Evolutionary conservation across 306 rosid species (phyloP).

Genomic region (Fragaria nilgerrensis): DNA sequence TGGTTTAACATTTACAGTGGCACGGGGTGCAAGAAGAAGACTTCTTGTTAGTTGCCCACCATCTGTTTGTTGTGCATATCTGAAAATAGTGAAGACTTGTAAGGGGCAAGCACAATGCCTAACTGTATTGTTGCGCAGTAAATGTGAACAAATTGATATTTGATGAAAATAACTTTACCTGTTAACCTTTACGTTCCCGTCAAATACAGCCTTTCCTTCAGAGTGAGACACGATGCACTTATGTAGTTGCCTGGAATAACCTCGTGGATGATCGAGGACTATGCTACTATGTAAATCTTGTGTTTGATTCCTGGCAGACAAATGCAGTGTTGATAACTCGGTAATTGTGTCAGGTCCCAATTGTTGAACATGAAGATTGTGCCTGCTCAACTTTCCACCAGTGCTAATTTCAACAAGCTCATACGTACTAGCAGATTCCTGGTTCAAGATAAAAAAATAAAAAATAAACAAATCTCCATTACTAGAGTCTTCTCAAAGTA

Average conservation of each 20-base stretch:
- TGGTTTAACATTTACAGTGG: conserved; percentile 83
- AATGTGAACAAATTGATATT: neutral
- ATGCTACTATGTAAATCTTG: conserved; percentile 90
- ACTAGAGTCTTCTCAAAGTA: too few species aligned
- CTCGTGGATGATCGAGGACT: conserved; percentile 87
- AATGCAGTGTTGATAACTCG: conserved; percentile 73
- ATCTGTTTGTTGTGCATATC: conserved; percentile 93
- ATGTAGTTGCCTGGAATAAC: conserved; percentile 87
- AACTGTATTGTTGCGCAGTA: neutral
- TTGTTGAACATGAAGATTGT: conserved; percentile 84
- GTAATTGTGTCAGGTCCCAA: conserved; percentile 81
- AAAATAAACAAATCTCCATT: too few species aligned
- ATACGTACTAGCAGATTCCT: conserved; percentile 75
- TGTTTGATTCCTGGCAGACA: conserved; percentile 71
- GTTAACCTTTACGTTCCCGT: conserved; percentile 87
- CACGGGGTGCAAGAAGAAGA: conserved; percentile 94
- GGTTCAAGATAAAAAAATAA: neutral
- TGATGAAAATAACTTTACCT: conserved; percentile 47
- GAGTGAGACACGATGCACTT: conserved; percentile 92
- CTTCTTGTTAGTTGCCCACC: conserved; percentile 94
- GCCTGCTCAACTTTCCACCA: conserved; percentile 86
- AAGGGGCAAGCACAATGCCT: neutral
- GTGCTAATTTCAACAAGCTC: conserved; percentile 79
- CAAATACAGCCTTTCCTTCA: conserved; percentile 84
- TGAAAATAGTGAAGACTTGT: conserved; percentile 16